These are phyloP conservation scores for Metschnikowia bowlesiae DNA, from an alignment of 805 yeast species.

Conservation along the genomic window DNA sequence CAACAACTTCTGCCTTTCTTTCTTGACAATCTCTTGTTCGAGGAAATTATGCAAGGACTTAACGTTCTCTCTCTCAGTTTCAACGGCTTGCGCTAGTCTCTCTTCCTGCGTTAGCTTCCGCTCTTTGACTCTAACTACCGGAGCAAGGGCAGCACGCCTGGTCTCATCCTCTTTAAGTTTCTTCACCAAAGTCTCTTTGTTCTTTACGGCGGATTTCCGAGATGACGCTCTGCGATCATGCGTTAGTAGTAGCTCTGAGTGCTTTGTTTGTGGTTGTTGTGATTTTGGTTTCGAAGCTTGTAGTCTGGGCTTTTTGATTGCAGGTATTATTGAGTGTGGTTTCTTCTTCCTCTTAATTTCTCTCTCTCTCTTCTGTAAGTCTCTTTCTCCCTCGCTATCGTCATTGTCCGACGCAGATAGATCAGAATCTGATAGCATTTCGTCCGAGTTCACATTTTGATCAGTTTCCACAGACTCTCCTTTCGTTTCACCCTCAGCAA, in stretches of 20 bases:
- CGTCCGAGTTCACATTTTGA: constrained; percentile 36
- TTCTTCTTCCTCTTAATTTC: constrained; percentile 27
- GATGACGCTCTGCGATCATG: constrained; percentile 66
- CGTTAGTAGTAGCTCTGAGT: constrained; percentile 48
- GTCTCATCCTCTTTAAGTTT: constrained; percentile 66
- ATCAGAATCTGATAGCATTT: constrained; percentile 54
- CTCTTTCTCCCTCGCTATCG: constrained; percentile 68
- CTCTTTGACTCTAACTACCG: constrained; percentile 36
- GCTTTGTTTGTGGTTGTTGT: constrained; percentile 22
- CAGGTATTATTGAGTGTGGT: constrained; percentile 24
- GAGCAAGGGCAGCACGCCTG: constrained; percentile 46
- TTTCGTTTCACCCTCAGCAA: constrained; percentile 3
- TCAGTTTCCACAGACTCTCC: constrained; percentile 14
- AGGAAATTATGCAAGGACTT: constrained; percentile 70
- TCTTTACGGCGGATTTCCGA: constrained; percentile 71
- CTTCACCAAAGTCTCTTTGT: constrained; percentile 70
- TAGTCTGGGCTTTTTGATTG: constrained; percentile 30
- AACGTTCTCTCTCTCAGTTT: constrained; percentile 75
- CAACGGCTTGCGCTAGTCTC: constrained; percentile 73
- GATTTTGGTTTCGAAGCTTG: constrained; percentile 24
- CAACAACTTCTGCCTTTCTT: constrained; percentile 69
- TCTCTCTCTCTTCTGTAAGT: constrained; percentile 45
- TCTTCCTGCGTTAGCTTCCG: constrained; percentile 67
- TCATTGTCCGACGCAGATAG: constrained; percentile 48
- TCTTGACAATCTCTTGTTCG: constrained; percentile 80